These are phyloP conservation scores for Ganoderma boninense DNA, from an alignment of 1,284 basidiomycete genomes.

Conservation along the genomic window DNA sequence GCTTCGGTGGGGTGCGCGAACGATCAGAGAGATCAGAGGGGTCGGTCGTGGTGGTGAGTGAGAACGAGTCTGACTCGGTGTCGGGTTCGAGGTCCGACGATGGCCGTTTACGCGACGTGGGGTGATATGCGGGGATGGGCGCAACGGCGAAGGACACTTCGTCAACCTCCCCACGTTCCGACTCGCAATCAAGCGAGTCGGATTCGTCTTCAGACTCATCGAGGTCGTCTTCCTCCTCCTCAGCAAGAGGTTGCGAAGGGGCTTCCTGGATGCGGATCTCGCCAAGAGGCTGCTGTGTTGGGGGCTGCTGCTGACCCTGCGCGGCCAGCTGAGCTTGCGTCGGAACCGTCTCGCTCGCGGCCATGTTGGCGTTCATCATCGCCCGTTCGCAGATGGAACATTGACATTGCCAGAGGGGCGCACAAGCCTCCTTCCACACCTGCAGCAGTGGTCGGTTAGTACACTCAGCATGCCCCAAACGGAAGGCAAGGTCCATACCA, in stretches of 20 bases:
- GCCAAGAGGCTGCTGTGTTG: slow-evolving; percentile 14
- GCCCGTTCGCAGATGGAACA: slow-evolving; percentile 77
- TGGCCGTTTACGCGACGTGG: slow-evolving; percentile 33
- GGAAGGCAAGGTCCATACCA: slow-evolving; percentile 50
- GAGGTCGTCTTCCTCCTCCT: slow-evolving; percentile 32
- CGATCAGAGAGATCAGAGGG: slow-evolving; percentile 21
- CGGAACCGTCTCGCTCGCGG: slow-evolving; percentile 37
- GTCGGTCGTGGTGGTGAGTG: slow-evolving; percentile 18
- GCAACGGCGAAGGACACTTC: slow-evolving; percentile 26
- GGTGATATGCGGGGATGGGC: slow-evolving; percentile 20
- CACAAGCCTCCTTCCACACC: slow-evolving; percentile 79
- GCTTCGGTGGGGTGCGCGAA: slow-evolving; percentile 43
- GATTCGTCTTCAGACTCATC: slow-evolving; percentile 31
- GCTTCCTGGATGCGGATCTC: slow-evolving; percentile 33
- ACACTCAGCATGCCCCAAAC: slow-evolving; percentile 6
- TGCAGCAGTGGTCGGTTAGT: slow-evolving; percentile 38
- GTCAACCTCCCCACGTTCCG: slow-evolving; percentile 31
- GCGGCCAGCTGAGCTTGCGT: slow-evolving; percentile 29
- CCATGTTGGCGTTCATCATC: slow-evolving; percentile 52
- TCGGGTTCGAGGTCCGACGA: slow-evolving; percentile 36
- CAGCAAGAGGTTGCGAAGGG: slow-evolving; percentile 18
- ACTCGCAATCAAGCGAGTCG: slow-evolving; percentile 34
- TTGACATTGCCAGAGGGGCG: slow-evolving; percentile 73
- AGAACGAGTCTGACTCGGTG: slow-evolving; percentile 22
- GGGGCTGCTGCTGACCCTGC: slow-evolving; percentile 31